phyloP scores from a whole-genome alignment of 192 early-diverging fungal species.

The Fimicolochytrium jonesii region DNA sequence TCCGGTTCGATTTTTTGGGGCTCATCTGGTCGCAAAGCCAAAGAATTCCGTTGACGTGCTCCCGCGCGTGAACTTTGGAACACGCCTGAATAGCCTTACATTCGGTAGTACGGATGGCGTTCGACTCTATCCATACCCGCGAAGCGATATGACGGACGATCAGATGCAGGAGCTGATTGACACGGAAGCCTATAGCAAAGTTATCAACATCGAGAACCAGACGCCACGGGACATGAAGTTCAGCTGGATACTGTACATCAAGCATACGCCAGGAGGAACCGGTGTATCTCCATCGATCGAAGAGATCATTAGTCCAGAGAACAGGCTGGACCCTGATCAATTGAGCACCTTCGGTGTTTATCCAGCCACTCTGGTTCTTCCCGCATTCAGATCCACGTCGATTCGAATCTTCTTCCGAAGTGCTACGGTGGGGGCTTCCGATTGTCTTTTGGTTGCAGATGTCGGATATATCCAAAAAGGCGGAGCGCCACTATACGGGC shows the following conservation, averaged over 20 bases:
- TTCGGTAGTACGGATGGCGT: constrained; percentile 20
- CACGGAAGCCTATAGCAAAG: constrained; percentile 24
- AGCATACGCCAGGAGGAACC: constrained; percentile 16
- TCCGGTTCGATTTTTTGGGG: constrained; percentile 45
- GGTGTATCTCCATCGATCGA: constrained; percentile 2
- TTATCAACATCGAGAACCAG: constrained; percentile 44
- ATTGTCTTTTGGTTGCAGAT: constrained; percentile 41
- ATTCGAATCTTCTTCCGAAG: constrained; percentile 34
- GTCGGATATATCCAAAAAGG: constrained; percentile 42
- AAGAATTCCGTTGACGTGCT: constrained; percentile 13
- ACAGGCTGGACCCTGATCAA: constrained; percentile 22
- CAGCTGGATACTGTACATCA: constrained; percentile 39
- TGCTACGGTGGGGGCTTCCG: constrained; percentile 28
- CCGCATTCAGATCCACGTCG: constrained; percentile 35
- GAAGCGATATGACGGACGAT: constrained; percentile 5
- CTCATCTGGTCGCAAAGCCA: constrained; percentile 36
- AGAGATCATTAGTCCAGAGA: constrained; percentile 24
- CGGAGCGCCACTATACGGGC: constrained; percentile 28
- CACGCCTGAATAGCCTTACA: constrained; percentile 32
- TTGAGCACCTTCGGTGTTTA: constrained; percentile 22
- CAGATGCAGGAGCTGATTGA: background rate
- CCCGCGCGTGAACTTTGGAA: constrained; percentile 47
- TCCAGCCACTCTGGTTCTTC: constrained; percentile 27
- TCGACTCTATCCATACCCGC: background rate
- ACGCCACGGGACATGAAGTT: constrained; percentile 43